These are phyloP conservation scores for Limnomonas spitsbergensis DNA, from an alignment of 139 green algal genomes.

Conservation along the genomic window DNA sequence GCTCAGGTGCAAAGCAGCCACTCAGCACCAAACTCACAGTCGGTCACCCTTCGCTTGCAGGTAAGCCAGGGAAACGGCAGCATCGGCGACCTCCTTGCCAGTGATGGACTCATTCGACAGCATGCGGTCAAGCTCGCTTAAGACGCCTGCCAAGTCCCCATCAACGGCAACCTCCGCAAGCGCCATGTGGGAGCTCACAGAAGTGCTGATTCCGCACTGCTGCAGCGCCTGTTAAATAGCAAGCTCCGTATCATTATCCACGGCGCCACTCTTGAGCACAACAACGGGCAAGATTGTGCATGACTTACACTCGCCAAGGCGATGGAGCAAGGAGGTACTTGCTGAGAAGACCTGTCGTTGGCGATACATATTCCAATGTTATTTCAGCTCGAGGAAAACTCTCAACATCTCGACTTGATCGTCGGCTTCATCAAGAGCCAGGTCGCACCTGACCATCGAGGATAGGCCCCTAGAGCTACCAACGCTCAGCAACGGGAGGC, in stretches of 20 bases:
- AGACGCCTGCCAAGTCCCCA: slow-evolving; percentile 18
- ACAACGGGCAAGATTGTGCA: neutral
- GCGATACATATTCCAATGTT: no score
- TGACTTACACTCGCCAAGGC: neutral
- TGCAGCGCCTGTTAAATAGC: neutral
- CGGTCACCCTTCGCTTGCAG: slow-evolving; percentile 48
- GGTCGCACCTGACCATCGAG: neutral
- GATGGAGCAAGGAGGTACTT: neutral
- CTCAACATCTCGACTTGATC: neutral
- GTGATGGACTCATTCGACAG: slow-evolving; percentile 7
- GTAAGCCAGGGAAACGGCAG: slow-evolving; percentile 47
- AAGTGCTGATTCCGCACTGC: slow-evolving; percentile 13
- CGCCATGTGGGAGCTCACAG: neutral
- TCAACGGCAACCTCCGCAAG: slow-evolving; percentile 15
- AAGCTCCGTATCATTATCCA: neutral
- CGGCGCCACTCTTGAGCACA: neutral
- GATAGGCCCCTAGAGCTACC: neutral
- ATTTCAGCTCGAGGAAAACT: no score
- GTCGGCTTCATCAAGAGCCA: neutral
- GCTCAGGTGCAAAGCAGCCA: neutral
- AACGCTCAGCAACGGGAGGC: neutral
- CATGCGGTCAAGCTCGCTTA: slow-evolving; percentile 19
- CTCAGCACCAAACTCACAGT: no score
- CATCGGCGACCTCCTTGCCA: slow-evolving; percentile 50
- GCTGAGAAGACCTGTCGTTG: neutral